These are phyloP conservation scores for Allium fistulosum DNA, from an alignment of 106 monocot species.

Conservation along the genomic window DNA sequence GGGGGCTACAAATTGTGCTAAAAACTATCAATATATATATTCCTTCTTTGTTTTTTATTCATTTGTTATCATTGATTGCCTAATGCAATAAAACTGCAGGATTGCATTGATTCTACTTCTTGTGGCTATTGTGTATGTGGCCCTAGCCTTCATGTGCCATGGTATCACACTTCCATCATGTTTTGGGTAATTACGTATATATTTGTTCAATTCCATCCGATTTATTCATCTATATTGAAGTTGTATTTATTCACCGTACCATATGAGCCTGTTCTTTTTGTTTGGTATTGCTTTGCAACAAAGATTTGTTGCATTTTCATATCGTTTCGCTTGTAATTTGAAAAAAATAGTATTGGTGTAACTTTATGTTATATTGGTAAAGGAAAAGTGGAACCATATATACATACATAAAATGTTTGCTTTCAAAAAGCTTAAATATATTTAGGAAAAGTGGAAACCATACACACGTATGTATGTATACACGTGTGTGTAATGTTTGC, in stretches of 20 bases:
- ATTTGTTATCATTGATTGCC: too few relatives aligned
- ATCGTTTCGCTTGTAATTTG: too few relatives aligned
- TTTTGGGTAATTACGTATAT: constrained; percentile 17
- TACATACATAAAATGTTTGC: too few relatives aligned
- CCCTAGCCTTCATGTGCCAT: constrained; percentile 74
- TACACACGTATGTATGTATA: too few relatives aligned
- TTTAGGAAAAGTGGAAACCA: too few relatives aligned
- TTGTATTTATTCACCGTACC: not conserved
- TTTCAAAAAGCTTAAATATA: too few relatives aligned
- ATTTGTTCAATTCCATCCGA: not conserved
- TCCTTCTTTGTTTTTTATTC: too few relatives aligned
- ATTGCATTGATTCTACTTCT: constrained; percentile 59
- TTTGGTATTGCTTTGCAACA: constrained; percentile 10
- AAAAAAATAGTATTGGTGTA: not conserved
- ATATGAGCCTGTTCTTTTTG: not conserved
- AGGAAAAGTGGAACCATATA: too few relatives aligned
- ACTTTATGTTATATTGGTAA: not conserved
- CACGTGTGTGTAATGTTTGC: too few relatives aligned
- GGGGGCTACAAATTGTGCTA: too few relatives aligned
- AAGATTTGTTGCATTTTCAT: too few relatives aligned
- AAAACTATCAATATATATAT: too few relatives aligned
- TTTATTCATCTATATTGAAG: not conserved
- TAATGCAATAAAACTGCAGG: constrained; percentile 29
- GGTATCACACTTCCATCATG: constrained; percentile 57
- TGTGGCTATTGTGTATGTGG: constrained; percentile 54